Base-by-base conservation (phyloP, 768 basidiomycete genomes). In the Serendipita sp. region DNA sequence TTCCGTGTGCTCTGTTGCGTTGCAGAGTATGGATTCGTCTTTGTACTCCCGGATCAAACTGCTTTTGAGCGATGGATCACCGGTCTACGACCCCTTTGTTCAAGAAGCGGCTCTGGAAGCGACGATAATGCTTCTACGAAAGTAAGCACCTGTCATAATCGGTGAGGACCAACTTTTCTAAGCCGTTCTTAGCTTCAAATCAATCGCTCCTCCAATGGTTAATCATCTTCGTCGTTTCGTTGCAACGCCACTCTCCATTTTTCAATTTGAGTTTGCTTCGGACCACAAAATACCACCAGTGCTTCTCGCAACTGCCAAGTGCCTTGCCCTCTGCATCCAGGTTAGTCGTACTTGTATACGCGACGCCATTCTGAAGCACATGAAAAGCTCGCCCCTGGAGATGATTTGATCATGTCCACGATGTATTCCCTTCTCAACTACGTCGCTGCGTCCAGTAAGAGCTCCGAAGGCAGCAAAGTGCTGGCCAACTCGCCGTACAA, bases 381-480 rank as follows among this genome's bases (percentile, higher is more conserved):
- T 42, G 44, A 42, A 64, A 60, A 92, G 90, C 76, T 90, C 42
- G 84, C 88, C 16, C 86, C 88, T 16, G 89, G 88, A 44, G 88
- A 92, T 66, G 92, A 93, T 69, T 79, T 92, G 41, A 80, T 89
- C 70, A 85, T 93, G 81, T 97, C 94, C 2, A 90, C 93, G 67
- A 87, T 97, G 84, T 97, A 98, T 72, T 96, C 95, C 3, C 80
- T 98, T 13, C 78, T 98, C 64, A 97, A 98, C 70, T 88, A 89
- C 71, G 86, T 97, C 64, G 83, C 89, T 1, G 83, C 88, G 2
- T 84, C 90, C 2, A 86, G 84, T 75, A 88, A 87, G 69, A 88
- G 88, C 51, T 79, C 82, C 34, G 78, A 78, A 38, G 86, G 86
- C 58, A 74, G 69, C 56, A 75, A 79, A 2, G 9, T 42, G n/a